Percentiles rank a stretch among this genome's conserved stretches.
phyloP scores from a whole-genome alignment of 148 eudicot species.

The Polygonum maritimum region DNA sequence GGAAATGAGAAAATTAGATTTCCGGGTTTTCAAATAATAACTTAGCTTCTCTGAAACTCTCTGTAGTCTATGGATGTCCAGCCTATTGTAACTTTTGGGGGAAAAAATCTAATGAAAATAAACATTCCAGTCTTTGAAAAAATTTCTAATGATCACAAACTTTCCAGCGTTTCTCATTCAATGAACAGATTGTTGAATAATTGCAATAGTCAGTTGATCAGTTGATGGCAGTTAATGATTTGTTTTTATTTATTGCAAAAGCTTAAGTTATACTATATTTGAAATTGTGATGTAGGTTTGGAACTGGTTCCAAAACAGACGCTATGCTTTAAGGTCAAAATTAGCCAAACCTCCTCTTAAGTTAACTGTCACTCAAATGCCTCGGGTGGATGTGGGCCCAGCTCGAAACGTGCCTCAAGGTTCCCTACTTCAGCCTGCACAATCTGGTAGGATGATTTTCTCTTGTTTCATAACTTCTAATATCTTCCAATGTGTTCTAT shows the following conservation, averaged over 20 bases:
- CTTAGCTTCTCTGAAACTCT: not conserved
- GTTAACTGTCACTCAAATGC: constrained; percentile 27
- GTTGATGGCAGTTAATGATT: not conserved
- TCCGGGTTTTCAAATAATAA: not conserved
- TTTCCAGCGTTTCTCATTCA: not conserved
- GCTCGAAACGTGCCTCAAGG: constrained; percentile 42
- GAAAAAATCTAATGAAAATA: not conserved
- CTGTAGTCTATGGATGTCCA: not conserved
- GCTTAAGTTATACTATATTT: not conserved
- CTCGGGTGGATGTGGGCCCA: constrained; percentile 40
- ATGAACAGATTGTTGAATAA: not conserved
- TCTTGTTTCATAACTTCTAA: not conserved
- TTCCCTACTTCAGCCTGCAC: constrained; percentile 30
- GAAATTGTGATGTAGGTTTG: constrained; percentile 44
- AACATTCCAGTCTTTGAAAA: not conserved
- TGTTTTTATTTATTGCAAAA: not conserved
- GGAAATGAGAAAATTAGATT: not conserved
- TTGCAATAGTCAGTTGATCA: not conserved
- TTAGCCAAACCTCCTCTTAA: constrained; percentile 46
- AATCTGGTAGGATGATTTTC: constrained; percentile 36
- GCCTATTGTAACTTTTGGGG: not conserved
- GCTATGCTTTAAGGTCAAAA: constrained; percentile 82
- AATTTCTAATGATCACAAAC: not conserved
- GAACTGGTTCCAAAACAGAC: constrained; percentile 98
- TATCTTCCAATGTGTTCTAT: not conserved